A percentile compares a stretch with the other conserved stretches of the same genome.
These are phyloP conservation scores for Plantago major DNA, from an alignment of 257 asterid species.

Conservation along the genomic window DNA sequence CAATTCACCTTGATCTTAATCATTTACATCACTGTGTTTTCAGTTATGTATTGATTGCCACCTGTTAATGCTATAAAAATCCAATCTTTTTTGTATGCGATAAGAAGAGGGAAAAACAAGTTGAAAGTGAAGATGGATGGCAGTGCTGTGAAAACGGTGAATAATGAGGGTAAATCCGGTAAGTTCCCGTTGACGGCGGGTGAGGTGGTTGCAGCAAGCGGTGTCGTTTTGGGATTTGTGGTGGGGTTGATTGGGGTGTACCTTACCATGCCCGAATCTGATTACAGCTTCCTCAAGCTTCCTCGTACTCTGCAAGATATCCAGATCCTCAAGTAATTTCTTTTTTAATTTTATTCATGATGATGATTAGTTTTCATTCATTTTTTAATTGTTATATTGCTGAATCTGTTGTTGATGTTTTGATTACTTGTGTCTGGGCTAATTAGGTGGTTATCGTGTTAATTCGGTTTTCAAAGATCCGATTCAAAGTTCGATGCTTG, in stretches of 20 bases:
- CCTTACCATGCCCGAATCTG: slow-evolving; percentile 85
- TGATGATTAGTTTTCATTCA: neutral
- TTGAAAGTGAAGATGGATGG: slow-evolving; percentile 26
- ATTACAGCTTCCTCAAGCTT: slow-evolving; percentile 89
- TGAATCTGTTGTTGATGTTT: too few species aligned
- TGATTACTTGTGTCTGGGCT: too few species aligned
- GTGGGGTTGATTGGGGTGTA: slow-evolving; percentile 61
- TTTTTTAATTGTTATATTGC: neutral
- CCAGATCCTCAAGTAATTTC: slow-evolving; percentile 67
- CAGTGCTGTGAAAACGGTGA: slow-evolving; percentile 15
- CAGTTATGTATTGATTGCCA: too few species aligned
- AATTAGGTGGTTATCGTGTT: too few species aligned
- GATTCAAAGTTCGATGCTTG: too few species aligned
- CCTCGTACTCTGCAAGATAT: slow-evolving; percentile 85
- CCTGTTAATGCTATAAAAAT: too few species aligned
- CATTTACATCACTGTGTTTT: too few species aligned
- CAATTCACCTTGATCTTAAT: too few species aligned
- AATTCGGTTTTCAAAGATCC: too few species aligned
- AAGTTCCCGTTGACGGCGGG: slow-evolving; percentile 57
- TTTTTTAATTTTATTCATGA: neutral
- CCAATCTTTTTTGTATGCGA: neutral
- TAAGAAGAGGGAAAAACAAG: neutral
- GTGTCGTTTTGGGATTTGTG: slow-evolving; percentile 66
- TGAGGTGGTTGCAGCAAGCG: slow-evolving; percentile 60
- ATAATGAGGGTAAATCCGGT: slow-evolving; percentile 23